Evolutionary conservation across 768 basidiomycete genomes (phyloP), one percentile per base, ranked within the genome.

Genomic region (Multifurca ochricompacta): DNA sequence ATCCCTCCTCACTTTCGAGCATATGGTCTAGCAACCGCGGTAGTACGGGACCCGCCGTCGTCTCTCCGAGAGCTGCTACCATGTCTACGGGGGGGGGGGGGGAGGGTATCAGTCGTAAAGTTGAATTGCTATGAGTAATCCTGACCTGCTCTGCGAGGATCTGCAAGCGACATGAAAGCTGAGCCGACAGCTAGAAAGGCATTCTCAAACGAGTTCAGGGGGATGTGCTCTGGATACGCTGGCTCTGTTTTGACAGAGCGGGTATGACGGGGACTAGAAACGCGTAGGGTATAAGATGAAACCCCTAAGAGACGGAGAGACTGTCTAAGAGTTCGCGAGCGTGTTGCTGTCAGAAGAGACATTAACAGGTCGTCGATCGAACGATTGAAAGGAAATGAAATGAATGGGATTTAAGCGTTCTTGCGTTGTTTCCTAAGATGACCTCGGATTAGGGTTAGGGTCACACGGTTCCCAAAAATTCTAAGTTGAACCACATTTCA

Each of bases 21-120:
- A 97, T 91, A 32, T 67, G 66, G 59, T 90, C 85, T 30, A 89
- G 82, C 44, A 96, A 71, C 43, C 77, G 74, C 6, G 88, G 83
- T 37, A 98, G 75, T 50, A 83, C 81, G 0, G 81, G 76, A 2
- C 88, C 85, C 6, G 92, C 88, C 1, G 95, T 93, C 1, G 91
- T 91, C 70, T 97, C 96, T 21, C 91, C 91, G 8, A 97, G 77
- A 4, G 91, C 87, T 10, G 96, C 94, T 37, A 98, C 80, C 85
- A 99, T 91, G 68, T 99, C 94, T 97, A 44, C 21, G n/a, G n/a
- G n/a, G n/a, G n/a, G n/a, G n/a, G n/a, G n/a, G n/a, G n/a, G n/a
- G n/a, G n/a, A 18, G n/a, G 21, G 4, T 10, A 30, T 41, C 27
- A 35, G 35, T 16, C 23, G 9, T 25, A 14, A 10, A 7, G 19